Evolutionary conservation across 805 yeast genomes (phyloP), one percentile per base, ranked within the genome.

Genomic region (Starmerella apis): DNA sequence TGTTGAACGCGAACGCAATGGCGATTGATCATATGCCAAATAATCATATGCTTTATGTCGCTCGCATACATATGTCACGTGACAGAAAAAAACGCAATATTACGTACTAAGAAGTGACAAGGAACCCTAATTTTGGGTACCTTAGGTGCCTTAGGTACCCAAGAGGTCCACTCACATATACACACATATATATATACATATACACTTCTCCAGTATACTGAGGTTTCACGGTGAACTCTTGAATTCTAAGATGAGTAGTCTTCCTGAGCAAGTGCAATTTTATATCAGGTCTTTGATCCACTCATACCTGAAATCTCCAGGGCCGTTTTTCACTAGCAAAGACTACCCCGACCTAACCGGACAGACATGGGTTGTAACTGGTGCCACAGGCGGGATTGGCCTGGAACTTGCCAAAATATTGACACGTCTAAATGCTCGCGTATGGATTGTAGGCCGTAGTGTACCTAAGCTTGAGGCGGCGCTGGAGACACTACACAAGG

Each of bases 401-500:
- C 32, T 46, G 14, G 55, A 44, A 14, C 33, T 48, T 1, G 50
- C 56, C 28, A 46, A 48, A 36, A 20, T 35, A 1, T 48, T 57
- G 23, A 50, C 49, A 7, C 13, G 16, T 9, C 52, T 30, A 37
- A 41, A 48, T 27, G 74, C 71, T 14, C 63, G 61, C 13, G 68
- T 71, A 11, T 58, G 69, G 63, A 46, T 67, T 13, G 65, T 67
- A 11, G 69, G 70, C 39, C 65, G 78, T 50, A 63, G 53, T 50
- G 51, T 55, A 41, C 59, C 54, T 16, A 71, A 68, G 51, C 60
- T 71, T 2, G 56, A 58, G 3, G 54, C 39, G 0, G 67, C 67
- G 13, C 60, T 67, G 18, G 61, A 59, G 9, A 48, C 52, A 7
- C 49, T 72, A 39, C 55, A 57, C 38, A 44, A 53, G 6, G 62